Evolutionary conservation across 2,329 filamentous ascomycete species (phyloP).

Genomic region (Colletotrichum scovillei): DNA sequence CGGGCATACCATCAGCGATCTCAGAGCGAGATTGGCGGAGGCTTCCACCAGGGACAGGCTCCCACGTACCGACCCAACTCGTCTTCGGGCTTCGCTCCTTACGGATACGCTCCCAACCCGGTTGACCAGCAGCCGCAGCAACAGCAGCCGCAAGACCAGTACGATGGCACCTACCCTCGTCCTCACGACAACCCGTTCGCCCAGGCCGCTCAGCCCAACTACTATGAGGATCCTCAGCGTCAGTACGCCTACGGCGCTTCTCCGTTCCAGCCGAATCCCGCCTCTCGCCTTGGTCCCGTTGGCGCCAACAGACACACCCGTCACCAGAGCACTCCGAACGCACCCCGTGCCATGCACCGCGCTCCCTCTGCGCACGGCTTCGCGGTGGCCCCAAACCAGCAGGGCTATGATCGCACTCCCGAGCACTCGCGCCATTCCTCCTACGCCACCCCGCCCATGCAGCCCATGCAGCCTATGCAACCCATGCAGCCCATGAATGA

Average conservation of each 20-base stretch:
- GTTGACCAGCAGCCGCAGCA: constrained; percentile 28
- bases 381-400: constrained; percentile 28
- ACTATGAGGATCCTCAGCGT: constrained; percentile 40
- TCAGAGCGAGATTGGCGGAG: constrained; percentile 41
- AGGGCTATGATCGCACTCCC: constrained; percentile 31
- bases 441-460: constrained; percentile 22
- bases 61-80: constrained; percentile 37
- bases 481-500: constrained; percentile 23
- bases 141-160: constrained; percentile 30
- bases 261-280: constrained; percentile 22
- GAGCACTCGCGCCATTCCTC: constrained; percentile 26
- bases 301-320: constrained; percentile 40
- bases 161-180: constrained; percentile 37
- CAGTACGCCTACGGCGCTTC: constrained; percentile 34
- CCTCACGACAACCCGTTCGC: constrained; percentile 32
- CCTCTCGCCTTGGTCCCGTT: constrained; percentile 16
- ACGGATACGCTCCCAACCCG: constrained; percentile 28
- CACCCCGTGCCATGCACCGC: constrained; percentile 33
- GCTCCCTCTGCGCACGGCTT: constrained; percentile 35
- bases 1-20: constrained; percentile 44
- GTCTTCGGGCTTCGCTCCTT: constrained; percentile 31
- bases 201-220: constrained; percentile 31
- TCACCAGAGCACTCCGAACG: constrained; percentile 45
- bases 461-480: constrained; percentile 27
- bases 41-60: constrained; percentile 34